Evolutionary conservation across 2,329 filamentous ascomycete genomes (phyloP).

Genomic region (Paraphoma sp.): DNA sequence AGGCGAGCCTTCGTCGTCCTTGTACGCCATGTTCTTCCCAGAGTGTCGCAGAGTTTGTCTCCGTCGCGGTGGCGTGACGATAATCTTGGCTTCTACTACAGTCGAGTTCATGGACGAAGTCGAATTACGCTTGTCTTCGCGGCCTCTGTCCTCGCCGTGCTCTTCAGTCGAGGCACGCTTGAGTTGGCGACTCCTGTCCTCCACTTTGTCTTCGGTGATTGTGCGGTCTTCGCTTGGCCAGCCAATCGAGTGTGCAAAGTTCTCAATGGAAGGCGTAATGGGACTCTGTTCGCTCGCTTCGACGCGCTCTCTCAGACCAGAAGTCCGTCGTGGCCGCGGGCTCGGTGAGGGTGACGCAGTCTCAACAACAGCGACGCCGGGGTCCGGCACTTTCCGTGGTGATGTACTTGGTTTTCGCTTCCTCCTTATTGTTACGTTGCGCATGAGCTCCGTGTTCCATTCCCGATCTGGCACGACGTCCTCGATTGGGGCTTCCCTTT

Average conservation of each 20-base stretch:
- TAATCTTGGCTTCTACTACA: constrained; percentile 62
- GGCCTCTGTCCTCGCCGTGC: constrained; percentile 26
- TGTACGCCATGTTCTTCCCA: constrained; percentile 60
- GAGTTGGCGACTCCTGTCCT: constrained; percentile 31
- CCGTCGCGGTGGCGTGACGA: constrained; percentile 56
- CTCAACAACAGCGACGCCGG: constrained; percentile 15
- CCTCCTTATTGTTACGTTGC: constrained; percentile 50
- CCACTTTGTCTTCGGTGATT: constrained; percentile 16
- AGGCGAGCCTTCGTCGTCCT: constrained; percentile 41
- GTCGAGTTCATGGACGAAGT: constrained; percentile 61
- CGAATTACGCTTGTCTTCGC: constrained; percentile 55
- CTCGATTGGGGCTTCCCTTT: constrained; percentile 24
- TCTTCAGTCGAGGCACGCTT: constrained; percentile 54
- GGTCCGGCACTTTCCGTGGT: constrained; percentile 16
- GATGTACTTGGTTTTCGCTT: constrained; percentile 39
- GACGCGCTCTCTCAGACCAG: constrained; percentile 42
- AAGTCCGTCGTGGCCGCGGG: constrained; percentile 26
- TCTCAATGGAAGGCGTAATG: constrained; percentile 52
- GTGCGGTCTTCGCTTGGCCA: constrained; percentile 50
- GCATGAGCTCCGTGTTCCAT: constrained; percentile 50
- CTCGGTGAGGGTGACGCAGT: constrained; percentile 28
- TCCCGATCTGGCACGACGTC: constrained; percentile 43
- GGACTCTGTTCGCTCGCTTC: constrained; percentile 42
- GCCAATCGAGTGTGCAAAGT: constrained; percentile 57
- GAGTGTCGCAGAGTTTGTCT: constrained; percentile 59